Conservation (phyloP, 164 flowering plant species). For the Nymphaea colorata region DNA sequence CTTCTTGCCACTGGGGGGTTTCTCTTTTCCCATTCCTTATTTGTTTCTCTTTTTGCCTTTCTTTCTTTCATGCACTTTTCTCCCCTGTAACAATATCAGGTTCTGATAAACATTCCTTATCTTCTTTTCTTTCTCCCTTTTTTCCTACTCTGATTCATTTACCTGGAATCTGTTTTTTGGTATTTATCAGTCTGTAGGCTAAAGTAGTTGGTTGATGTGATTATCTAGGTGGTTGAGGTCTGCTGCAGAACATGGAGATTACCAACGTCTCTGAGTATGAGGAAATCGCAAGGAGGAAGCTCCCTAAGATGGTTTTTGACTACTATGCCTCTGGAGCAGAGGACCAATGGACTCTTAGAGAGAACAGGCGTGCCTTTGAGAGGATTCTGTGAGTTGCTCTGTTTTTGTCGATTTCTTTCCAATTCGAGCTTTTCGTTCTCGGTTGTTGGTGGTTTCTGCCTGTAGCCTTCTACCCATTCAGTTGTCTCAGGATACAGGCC, state of each 20-base stretch:
- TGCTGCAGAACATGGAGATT: slow-evolving; percentile 42
- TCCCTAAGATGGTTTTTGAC: slow-evolving; percentile 90
- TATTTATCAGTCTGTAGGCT: not conserved
- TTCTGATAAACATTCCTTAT: too few relatives aligned
- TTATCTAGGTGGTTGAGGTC: not conserved
- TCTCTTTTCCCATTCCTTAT: not conserved
- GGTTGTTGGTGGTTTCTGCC: not conserved
- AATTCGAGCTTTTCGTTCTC: not conserved
- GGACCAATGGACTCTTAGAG: slow-evolving; percentile 84
- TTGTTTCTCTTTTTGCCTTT: not conserved
- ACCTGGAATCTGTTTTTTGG: not conserved
- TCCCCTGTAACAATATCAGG: too few relatives aligned
- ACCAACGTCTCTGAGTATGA: slow-evolving; percentile 75
- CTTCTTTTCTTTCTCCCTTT: not conserved
- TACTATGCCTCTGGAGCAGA: slow-evolving; percentile 97
- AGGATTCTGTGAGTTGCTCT: slow-evolving; percentile 60
- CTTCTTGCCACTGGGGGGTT: not conserved
- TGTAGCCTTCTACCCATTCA: too few relatives aligned
- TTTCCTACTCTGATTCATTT: not conserved
- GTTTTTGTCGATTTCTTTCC: not conserved
- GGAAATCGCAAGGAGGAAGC: slow-evolving; percentile 66
- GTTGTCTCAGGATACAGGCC: not conserved
- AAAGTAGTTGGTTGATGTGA: not conserved
- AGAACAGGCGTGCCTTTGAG: slow-evolving; percentile 73
- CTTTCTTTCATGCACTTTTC: not conserved